Evolutionary conservation across 495 filamentous ascomycete genomes (phyloP), one percentile per base, ranked within the genome.

Genomic region (Aspergillus ellipticus): DNA sequence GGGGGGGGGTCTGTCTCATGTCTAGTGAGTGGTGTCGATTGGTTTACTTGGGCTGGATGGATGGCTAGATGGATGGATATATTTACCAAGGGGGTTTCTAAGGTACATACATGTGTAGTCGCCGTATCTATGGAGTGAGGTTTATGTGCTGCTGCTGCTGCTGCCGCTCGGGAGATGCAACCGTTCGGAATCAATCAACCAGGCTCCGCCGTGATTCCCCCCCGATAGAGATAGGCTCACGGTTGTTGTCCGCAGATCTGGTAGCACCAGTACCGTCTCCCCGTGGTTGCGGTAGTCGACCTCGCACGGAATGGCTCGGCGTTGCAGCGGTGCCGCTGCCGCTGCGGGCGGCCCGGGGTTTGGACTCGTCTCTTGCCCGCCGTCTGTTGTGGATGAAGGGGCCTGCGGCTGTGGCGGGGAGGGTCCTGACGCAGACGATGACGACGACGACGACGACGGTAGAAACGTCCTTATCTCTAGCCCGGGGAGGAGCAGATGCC

Each of bases 241-340:
- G 5, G 89, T 92, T 11, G 89, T 89, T 63, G 82, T 86, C 46
- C 72, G 80, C 46, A 90, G 71, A 72, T 94, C 87, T 16, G 85
- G 82, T 29, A 96, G 72, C 1, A 97, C 90, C 31, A 86, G 66
- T 8, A 97, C 78, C 31, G 83, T 86, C 74, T 95, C 85, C 3
- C 84, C 89, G 53, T 88, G 73, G 59, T 89, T 93, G 57, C 80
- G 74, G 58, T 87, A 89, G 62, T 96, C 89, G 19, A 86, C 89
- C 73, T 96, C 92, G 63, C 86, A 89, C 3, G 75, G 78, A 54
- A 86, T 71, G 20, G 66, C 56, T 22, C 66, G 66, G 21, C 73
- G 67, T 45, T 73, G 70, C 17, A 43, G 39, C 15, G 49, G 37
- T 47, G 41, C 56, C n/a, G 60, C 59, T 8, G 48, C 55, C 7